phyloP scores from a whole-genome alignment of 352 stramenopile species.

The Globisporangium polare region DNA sequence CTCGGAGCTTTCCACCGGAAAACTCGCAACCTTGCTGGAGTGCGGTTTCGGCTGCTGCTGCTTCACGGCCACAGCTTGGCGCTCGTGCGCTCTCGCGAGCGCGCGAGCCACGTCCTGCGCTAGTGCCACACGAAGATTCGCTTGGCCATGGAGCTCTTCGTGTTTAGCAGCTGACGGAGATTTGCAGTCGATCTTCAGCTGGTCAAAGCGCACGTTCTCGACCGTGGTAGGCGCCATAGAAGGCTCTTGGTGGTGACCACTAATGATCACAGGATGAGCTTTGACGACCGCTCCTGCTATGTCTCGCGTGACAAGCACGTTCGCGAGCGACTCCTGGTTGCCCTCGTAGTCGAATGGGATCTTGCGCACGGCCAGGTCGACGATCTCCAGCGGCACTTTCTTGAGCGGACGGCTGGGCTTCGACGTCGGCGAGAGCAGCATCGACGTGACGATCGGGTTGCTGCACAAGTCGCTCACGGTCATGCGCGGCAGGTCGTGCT shows the following conservation, averaged over 20 bases:
- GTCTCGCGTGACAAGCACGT: conserved; percentile 34
- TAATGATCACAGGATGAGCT: neutral
- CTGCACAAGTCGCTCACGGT: conserved; percentile 68
- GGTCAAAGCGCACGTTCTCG: neutral
- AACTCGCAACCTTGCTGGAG: conserved; percentile 5
- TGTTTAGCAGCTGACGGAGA: neutral
- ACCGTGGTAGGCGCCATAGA: no score
- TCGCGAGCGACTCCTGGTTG: conserved; percentile 44
- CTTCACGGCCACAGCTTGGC: conserved; percentile 5
- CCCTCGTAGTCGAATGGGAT: conserved; percentile 58
- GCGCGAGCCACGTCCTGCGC: conserved; percentile 42
- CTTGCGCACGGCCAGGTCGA: conserved; percentile 56
- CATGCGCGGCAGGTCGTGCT: conserved; percentile 35
- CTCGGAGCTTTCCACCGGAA: conserved; percentile 13
- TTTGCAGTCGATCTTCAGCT: conserved; percentile 19
- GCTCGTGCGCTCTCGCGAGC: conserved; percentile 29
- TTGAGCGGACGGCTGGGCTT: conserved; percentile 48
- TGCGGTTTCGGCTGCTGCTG: neutral
- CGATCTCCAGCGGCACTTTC: conserved; percentile 51
- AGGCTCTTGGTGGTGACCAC: no score
- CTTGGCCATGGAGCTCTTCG: conserved; percentile 14
- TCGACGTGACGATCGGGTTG: conserved; percentile 25
- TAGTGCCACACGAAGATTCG: conserved; percentile 23
- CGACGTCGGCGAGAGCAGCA: conserved; percentile 35
- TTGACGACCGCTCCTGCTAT: neutral